These are phyloP conservation scores for Gremmenia infestans DNA, from an alignment of 2,329 filamentous ascomycete species.

Conservation along the genomic window DNA sequence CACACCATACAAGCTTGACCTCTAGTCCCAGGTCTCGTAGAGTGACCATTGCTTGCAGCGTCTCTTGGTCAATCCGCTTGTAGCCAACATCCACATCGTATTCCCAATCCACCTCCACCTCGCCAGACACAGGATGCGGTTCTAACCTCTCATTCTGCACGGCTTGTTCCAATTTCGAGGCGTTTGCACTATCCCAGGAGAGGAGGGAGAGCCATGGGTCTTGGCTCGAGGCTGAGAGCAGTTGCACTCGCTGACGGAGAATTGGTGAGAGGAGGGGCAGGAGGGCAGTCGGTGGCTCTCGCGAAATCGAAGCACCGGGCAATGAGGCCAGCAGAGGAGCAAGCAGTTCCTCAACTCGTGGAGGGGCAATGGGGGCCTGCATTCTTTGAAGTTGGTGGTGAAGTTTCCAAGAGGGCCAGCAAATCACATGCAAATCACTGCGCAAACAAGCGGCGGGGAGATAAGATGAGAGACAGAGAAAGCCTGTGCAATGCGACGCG, in stretches of 20 bases:
- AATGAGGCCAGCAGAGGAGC: slow-evolving; percentile 55
- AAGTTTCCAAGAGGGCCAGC: not conserved
- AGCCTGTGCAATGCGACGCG: too few species aligned
- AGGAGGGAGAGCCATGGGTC: slow-evolving; percentile 71
- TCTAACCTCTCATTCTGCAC: slow-evolving; percentile 61
- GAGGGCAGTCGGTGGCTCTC: slow-evolving; percentile 50
- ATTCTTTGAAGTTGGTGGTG: slow-evolving; percentile 10
- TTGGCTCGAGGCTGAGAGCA: slow-evolving; percentile 54
- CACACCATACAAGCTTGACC: slow-evolving; percentile 66
- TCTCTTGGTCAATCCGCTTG: slow-evolving; percentile 68
- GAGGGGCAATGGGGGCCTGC: slow-evolving; percentile 35
- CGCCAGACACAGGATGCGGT: slow-evolving; percentile 76
- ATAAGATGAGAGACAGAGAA: not conserved
- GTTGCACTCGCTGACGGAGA: slow-evolving; percentile 59
- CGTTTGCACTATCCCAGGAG: slow-evolving; percentile 56
- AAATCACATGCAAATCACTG: slow-evolving; percentile 3
- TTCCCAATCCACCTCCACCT: slow-evolving; percentile 67
- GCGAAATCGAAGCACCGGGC: slow-evolving; percentile 53
- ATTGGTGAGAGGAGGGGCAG: slow-evolving; percentile 61
- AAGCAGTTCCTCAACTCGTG: slow-evolving; percentile 45
- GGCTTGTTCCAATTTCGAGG: slow-evolving; percentile 52
- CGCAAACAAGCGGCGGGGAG: not conserved
- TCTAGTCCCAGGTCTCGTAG: slow-evolving; percentile 57
- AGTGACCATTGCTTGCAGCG: slow-evolving; percentile 61
- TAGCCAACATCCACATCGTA: slow-evolving; percentile 61